Evolutionary conservation across 192 early-diverging fungal species (phyloP), one percentile per base, ranked within the genome.

Genomic region (Rhizophagus clarus): DNA sequence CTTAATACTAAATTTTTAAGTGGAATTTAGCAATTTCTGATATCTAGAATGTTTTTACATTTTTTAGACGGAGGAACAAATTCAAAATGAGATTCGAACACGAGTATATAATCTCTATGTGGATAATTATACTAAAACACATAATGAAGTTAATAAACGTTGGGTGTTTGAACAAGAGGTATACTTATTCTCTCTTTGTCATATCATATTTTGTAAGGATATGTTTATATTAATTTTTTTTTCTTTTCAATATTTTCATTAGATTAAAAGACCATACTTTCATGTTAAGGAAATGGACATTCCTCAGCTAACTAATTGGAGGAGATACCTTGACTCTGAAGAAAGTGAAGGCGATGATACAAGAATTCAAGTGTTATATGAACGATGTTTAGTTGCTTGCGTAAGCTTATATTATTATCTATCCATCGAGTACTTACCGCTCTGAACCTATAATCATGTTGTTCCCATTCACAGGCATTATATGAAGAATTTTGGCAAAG

Each of bases 401-500:
- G 92, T 93, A 85, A 85, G 88, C 88, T 42, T 56, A n/a, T 22
- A 11, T 28, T 2, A 28, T 24, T 70, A 15, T 24, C 17, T 40
- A 24, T 22, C 12, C 11, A 32, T 28, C 81, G 26, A 71, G 24
- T 42, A 68, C 47, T 8, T 26, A 22, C 26, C 64, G 3, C 47
- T 24, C 0, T 5, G 31, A 2, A 28, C 28, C 37, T 42, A 34
- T 76, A 22, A 37, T 15, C 17, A 62, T 20, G 22, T 1, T 10
- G n/a, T 37, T 70, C 17, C 2, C 7, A 61, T 60, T 34, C 22
- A 11, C 82, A 93, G 92, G 93, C 93, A 10, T 74, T 92, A 60
- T 94, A 94, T 77, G 93, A 94, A 72, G 93, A 94, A 81, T 94
- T 93, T 72, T 94, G 93, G 93, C 78, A 89, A 77, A 83, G 91